A percentile compares a stretch with the other conserved stretches of the same genome.
These are phyloP conservation scores for Pythium rishiriense DNA, from an alignment of 352 stramenopile species.

Conservation along the genomic window DNA sequence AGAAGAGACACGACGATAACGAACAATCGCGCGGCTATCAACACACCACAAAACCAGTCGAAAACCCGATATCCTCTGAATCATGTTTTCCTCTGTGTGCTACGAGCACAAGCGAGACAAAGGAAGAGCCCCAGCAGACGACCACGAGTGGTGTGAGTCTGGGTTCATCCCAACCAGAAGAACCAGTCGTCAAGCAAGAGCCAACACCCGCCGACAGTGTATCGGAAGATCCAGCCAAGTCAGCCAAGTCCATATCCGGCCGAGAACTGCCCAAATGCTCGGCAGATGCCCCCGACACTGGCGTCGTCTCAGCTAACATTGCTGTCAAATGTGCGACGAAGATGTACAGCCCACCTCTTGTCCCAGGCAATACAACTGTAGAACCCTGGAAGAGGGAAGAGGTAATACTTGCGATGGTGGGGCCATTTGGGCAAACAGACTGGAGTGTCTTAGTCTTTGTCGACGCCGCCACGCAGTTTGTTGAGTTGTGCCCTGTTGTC, in stretches of 20 bases:
- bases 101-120: too few relatives aligned
- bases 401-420: not conserved
- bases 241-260: not conserved
- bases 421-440: slow-evolving; percentile 10
- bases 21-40: not conserved
- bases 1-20: not conserved
- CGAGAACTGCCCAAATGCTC: too few relatives aligned
- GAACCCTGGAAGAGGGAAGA: not conserved
- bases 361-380: not conserved
- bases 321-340: not conserved
- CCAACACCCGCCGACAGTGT: not conserved
- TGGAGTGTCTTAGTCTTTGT: slow-evolving; percentile 3
- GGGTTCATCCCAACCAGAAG: not conserved
- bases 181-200: not conserved
- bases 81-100: too few relatives aligned
- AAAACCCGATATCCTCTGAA: too few relatives aligned
- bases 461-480: slow-evolving; percentile 1
- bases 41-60: not conserved
- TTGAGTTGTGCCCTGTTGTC: not conserved
- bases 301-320: not conserved
- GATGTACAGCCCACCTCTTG: not conserved
- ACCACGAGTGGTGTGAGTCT: not conserved
- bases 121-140: too few relatives aligned
- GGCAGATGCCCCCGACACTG: not conserved
- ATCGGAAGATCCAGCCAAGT: not conserved